A percentile compares a stretch with the other conserved stretches of the same genome.
These are phyloP conservation scores for Pichia sp. DNA, from an alignment of 1,139 yeast genomes.

Conservation along the genomic window DNA sequence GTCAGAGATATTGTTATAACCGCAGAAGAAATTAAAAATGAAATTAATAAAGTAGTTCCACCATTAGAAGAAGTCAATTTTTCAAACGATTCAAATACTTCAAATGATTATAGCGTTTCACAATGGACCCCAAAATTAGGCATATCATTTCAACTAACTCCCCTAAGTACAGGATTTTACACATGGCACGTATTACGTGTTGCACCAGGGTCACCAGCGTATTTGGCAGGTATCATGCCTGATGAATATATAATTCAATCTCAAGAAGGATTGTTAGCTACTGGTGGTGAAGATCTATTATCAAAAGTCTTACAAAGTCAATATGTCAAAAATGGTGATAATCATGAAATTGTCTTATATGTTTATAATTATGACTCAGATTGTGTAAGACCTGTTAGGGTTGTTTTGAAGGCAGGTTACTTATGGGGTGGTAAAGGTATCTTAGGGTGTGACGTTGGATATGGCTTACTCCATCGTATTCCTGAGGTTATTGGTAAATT, in stretches of 20 bases:
- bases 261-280: constrained; percentile 60
- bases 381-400: constrained; percentile 78
- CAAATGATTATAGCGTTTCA: neutral
- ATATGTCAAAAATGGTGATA: constrained; percentile 37
- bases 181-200: constrained; percentile 85
- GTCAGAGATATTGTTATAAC: constrained; percentile 47
- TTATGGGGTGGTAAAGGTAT: constrained; percentile 67
- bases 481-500: constrained; percentile 59
- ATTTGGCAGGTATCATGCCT: constrained; percentile 73
- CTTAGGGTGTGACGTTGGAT: constrained; percentile 92
- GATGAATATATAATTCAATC: constrained; percentile 90
- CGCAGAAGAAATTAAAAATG: constrained; percentile 27
- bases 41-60: neutral
- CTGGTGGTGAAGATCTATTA: constrained; percentile 81
- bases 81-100: constrained; percentile 21
- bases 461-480: constrained; percentile 78
- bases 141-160: constrained; percentile 67
- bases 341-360: constrained; percentile 43
- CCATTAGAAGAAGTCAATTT: constrained; percentile 17
- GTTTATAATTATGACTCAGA: constrained; percentile 89
- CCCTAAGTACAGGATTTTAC: constrained; percentile 66
- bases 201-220: constrained; percentile 78
- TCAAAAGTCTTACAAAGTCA: constrained; percentile 63
- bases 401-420: constrained; percentile 45
- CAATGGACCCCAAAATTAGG: constrained; percentile 41